Percentiles rank a stretch among this genome's conserved stretches.
phyloP scores from a whole-genome alignment of 192 early-diverging fungal genomes.

The Coemansia sp. region DNA sequence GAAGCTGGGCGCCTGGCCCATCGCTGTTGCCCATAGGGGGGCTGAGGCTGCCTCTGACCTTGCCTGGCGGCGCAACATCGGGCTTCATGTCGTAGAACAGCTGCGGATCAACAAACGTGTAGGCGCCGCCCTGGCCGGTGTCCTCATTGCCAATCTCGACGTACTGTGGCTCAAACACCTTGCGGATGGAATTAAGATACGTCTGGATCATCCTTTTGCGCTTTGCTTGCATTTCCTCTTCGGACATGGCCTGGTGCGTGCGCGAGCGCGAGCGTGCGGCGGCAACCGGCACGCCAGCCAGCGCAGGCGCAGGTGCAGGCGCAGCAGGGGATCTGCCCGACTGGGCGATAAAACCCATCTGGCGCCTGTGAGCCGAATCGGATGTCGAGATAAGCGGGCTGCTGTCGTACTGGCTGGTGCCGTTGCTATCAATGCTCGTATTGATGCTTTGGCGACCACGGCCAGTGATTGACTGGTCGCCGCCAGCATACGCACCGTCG shows the following conservation, averaged over 20 bases:
- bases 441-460: constrained; percentile 27
- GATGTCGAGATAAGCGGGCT: constrained; percentile 46
- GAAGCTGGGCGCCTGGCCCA: constrained; percentile 14
- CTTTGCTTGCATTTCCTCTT: constrained; percentile 34
- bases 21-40: constrained; percentile 2
- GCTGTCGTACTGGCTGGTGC: constrained; percentile 48
- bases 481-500: constrained; percentile 8
- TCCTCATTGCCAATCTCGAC: constrained; percentile 60
- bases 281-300: constrained; percentile 18
- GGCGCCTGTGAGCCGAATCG: constrained; percentile 15
- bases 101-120: constrained; percentile 84
- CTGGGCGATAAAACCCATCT: background rate
- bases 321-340: background rate
- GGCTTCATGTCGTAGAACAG: constrained; percentile 73
- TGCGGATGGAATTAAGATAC: constrained; percentile 60
- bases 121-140: constrained; percentile 49
- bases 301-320: constrained; percentile 6
- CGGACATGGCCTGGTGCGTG: constrained; percentile 26
- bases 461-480: constrained; percentile 8
- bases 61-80: constrained; percentile 36
- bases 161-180: constrained; percentile 68
- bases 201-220: constrained; percentile 55
- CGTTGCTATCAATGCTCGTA: constrained; percentile 34
- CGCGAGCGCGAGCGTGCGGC: constrained; percentile 32
- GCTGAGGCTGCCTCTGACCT: constrained; percentile 9